phyloP scores from a whole-genome alignment of 495 filamentous ascomycete genomes.

The Aspergillus carlsbadensis region DNA sequence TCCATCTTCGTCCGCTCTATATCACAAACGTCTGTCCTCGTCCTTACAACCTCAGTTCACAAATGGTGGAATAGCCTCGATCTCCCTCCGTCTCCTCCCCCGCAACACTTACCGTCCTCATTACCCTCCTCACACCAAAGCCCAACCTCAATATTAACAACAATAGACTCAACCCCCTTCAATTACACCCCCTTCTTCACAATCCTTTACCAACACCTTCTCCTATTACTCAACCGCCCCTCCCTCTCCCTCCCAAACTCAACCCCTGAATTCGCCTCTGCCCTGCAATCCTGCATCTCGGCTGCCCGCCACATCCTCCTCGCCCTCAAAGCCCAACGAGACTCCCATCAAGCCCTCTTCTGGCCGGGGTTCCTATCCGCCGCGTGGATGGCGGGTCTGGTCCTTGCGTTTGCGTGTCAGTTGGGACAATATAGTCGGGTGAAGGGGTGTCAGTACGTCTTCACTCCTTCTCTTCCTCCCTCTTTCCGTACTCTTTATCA shows the following conservation, averaged over 20 bases:
- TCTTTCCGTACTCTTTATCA: background rate
- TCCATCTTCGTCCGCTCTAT: slow-evolving; percentile 39
- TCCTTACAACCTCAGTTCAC: slow-evolving; percentile 43
- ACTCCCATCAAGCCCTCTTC: slow-evolving; percentile 34
- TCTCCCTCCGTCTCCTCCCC: slow-evolving; percentile 14
- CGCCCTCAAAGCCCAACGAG: slow-evolving; percentile 31
- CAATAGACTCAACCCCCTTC: slow-evolving; percentile 24
- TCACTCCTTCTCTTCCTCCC: background rate
- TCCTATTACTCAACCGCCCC: slow-evolving; percentile 62
- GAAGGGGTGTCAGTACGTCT: slow-evolving; percentile 36
- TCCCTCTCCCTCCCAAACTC: slow-evolving; percentile 34
- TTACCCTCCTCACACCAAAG: background rate
- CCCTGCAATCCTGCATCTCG: slow-evolving; percentile 41
- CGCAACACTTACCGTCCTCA: slow-evolving; percentile 5
- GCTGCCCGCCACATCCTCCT: slow-evolving; percentile 37
- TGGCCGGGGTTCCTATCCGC: slow-evolving; percentile 43
- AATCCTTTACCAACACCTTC: slow-evolving; percentile 64
- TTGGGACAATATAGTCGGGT: slow-evolving; percentile 36
- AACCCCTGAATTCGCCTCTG: slow-evolving; percentile 39
- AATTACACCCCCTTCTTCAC: slow-evolving; percentile 47
- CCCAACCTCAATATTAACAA: background rate
- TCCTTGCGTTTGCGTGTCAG: slow-evolving; percentile 43
- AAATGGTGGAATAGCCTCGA: slow-evolving; percentile 46
- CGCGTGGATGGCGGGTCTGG: slow-evolving; percentile 42
- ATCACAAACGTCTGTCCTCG: slow-evolving; percentile 33